Evolutionary conservation across 2,329 filamentous ascomycete genomes (phyloP).

Genomic region (Aspergillus quadrilineatus): DNA sequence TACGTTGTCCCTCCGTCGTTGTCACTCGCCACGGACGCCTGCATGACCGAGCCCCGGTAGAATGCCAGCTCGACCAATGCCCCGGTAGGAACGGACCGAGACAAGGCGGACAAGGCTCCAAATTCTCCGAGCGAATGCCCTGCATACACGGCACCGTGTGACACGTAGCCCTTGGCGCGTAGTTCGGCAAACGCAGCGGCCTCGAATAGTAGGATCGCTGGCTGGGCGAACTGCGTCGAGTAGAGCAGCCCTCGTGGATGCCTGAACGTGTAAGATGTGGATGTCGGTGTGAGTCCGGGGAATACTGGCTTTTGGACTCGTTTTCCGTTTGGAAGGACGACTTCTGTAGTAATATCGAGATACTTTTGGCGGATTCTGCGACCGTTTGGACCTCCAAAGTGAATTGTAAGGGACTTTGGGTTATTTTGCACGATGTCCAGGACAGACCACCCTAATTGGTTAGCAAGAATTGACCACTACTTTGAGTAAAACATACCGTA

Average conservation of each 20-base stretch:
- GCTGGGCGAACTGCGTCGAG: slow-evolving; percentile 95
- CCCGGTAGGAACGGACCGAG: slow-evolving; percentile 96
- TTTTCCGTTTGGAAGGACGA: slow-evolving; percentile 44
- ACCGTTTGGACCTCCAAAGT: slow-evolving; percentile 91
- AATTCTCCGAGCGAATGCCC: slow-evolving; percentile 97
- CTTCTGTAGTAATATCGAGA: slow-evolving; percentile 70
- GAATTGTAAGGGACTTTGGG: slow-evolving; percentile 92
- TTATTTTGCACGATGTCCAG: slow-evolving; percentile 98
- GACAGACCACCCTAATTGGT: slow-evolving; percentile 67
- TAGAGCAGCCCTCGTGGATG: slow-evolving; percentile 92
- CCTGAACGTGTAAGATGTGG: slow-evolving; percentile 90
- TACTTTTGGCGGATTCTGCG: slow-evolving; percentile 97
- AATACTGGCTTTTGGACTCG: slow-evolving; percentile 96
- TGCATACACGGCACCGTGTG: slow-evolving; percentile 89
- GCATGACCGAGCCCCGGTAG: slow-evolving; percentile 97
- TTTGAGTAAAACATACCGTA: slow-evolving; percentile 59
- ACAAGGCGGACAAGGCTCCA: slow-evolving; percentile 86
- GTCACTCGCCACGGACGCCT: slow-evolving; percentile 94
- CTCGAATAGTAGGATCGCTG: slow-evolving; percentile 93
- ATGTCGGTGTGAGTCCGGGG: slow-evolving; percentile 73
- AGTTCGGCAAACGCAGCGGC: slow-evolving; percentile 98
- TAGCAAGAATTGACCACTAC: neutral
- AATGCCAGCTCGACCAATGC: slow-evolving; percentile 94
- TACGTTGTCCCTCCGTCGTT: slow-evolving; percentile 69
- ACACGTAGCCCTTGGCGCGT: slow-evolving; percentile 89